Evolutionary conservation across 2,329 filamentous ascomycete genomes (phyloP).

Genomic region (Ophiosphaerella narmari): DNA sequence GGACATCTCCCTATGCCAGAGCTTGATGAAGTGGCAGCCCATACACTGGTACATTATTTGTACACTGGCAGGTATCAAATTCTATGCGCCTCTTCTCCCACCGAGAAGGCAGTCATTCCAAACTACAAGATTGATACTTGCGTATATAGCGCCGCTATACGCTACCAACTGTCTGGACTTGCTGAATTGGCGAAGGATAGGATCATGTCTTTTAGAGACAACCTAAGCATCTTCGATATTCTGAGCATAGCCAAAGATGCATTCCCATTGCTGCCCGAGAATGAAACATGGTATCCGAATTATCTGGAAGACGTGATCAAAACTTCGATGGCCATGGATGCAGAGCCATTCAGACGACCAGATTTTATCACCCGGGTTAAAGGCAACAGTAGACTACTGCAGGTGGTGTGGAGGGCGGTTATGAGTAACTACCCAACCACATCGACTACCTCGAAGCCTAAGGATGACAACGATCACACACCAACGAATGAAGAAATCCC

Average conservation of each 20-base stretch:
- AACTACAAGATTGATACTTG: conserved; percentile 26
- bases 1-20: conserved; percentile 26
- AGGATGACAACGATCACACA: background rate
- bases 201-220: conserved; percentile 20
- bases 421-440: conserved; percentile 22
- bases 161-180: conserved; percentile 31
- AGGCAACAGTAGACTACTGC: conserved; percentile 29
- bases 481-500: background rate
- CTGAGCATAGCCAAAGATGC: conserved; percentile 26
- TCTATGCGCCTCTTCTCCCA: conserved; percentile 3
- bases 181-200: conserved; percentile 28
- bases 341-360: conserved; percentile 24
- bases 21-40: conserved; percentile 27
- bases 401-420: conserved; percentile 35
- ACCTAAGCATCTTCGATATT: conserved; percentile 28
- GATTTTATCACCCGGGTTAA: conserved; percentile 32
- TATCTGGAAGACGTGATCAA: conserved; percentile 30
- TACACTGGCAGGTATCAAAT: conserved; percentile 30
- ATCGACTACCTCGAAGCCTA: background rate
- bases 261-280: conserved; percentile 26
- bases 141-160: conserved; percentile 33
- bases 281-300: conserved; percentile 29
- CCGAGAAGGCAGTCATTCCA: conserved; percentile 3
- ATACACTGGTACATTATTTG: conserved; percentile 31
- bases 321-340: conserved; percentile 22